A percentile compares a stretch with the other conserved stretches of the same genome.
Conservation (phyloP, 768 basidiomycete genomes). For the Leccinum truebloodii region DNA sequence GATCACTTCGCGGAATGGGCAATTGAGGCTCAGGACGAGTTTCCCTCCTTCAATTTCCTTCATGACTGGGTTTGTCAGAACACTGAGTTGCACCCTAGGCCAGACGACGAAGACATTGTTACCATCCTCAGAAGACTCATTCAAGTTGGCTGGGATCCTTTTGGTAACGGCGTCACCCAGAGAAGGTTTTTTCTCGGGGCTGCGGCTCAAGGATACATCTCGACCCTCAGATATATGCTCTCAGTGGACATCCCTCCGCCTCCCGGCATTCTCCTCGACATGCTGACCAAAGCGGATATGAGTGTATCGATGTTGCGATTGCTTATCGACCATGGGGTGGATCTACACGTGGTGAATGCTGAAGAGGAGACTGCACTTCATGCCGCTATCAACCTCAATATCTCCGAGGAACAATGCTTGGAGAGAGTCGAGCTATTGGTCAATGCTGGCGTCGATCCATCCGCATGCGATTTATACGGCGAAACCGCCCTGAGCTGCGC, state of each 20-base stretch:
- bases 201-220: background rate
- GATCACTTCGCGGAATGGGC: background rate
- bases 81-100: background rate
- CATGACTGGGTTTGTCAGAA: background rate
- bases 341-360: background rate
- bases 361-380: background rate
- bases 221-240: background rate
- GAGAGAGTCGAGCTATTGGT: background rate
- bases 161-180: background rate
- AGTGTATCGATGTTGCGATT: background rate
- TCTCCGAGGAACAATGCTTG: slow-evolving; percentile 1
- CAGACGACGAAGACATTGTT: background rate
- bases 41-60: background rate
- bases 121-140: background rate
- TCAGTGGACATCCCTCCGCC: background rate
- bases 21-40: background rate
- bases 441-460: background rate
- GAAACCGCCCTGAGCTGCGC: background rate
- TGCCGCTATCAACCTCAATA: background rate
- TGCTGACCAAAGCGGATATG: background rate
- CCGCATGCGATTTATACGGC: background rate
- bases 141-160: background rate
- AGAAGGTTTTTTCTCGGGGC: background rate
- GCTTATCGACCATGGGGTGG: background rate
- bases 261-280: background rate